Evolutionary conservation across 148 eudicot species (phyloP).

Genomic region (Talinum fruticosum): DNA sequence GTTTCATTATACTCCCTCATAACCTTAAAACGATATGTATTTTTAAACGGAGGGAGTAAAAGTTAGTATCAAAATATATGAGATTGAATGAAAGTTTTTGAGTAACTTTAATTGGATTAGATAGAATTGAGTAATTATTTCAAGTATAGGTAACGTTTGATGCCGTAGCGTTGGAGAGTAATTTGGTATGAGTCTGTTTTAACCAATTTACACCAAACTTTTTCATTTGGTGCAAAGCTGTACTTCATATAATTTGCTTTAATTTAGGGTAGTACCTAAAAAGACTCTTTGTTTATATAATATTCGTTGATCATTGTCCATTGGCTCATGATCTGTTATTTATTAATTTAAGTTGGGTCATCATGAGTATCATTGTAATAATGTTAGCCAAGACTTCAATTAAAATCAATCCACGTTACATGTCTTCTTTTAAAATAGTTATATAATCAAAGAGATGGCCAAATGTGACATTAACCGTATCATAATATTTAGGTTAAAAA

Average conservation of each 20-base stretch:
- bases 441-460: background rate
- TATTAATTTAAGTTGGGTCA: background rate
- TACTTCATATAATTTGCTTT: background rate
- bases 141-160: background rate
- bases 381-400: background rate
- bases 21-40: no score
- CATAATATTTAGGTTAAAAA: no score
- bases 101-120: no score
- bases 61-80: no score
- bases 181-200: background rate
- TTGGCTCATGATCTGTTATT: background rate
- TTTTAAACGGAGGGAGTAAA: no score
- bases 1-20: no score
- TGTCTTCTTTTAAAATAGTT: background rate
- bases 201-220: background rate
- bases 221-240: background rate
- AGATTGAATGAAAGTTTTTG: no score
- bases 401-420: background rate
- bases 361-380: background rate
- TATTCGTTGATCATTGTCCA: background rate
- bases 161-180: background rate
- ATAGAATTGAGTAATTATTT: background rate
- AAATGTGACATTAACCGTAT: background rate
- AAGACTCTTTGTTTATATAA: background rate
- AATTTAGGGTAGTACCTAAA: background rate